These are phyloP conservation scores for Graphilbum sp. DNA, from an alignment of 2,329 filamentous ascomycete genomes.

Conservation along the genomic window DNA sequence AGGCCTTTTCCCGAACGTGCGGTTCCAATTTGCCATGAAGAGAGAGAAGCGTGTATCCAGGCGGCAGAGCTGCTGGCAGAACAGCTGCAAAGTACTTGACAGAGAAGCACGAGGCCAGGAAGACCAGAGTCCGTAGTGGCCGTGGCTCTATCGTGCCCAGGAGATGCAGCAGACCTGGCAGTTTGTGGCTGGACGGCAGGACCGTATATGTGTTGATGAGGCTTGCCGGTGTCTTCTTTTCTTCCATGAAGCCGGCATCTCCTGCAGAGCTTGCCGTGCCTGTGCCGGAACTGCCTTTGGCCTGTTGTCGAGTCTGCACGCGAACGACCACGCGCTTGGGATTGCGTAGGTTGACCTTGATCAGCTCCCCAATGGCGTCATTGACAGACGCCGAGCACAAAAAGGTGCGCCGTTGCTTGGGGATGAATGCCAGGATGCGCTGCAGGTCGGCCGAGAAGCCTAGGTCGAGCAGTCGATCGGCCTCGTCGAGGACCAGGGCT, in stretches of 20 bases:
- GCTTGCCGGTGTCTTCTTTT: slow-evolving; percentile 79
- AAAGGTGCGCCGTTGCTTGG: slow-evolving; percentile 85
- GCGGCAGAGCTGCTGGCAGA: slow-evolving; percentile 55
- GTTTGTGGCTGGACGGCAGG: slow-evolving; percentile 60
- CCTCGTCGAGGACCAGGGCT: slow-evolving; percentile 83
- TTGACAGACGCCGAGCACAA: slow-evolving; percentile 93
- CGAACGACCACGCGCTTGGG: slow-evolving; percentile 91
- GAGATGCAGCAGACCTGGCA: slow-evolving; percentile 57
- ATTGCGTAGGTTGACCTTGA: slow-evolving; percentile 80
- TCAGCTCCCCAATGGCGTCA: slow-evolving; percentile 84
- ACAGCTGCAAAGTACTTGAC: slow-evolving; percentile 88
- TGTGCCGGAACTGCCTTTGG: too few relatives aligned
- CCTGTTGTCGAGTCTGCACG: slow-evolving; percentile 47
- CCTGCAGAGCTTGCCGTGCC: too few relatives aligned
- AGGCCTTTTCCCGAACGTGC: slow-evolving; percentile 78
- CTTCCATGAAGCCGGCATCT: slow-evolving; percentile 31
- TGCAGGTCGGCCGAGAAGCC: slow-evolving; percentile 88
- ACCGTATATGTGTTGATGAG: slow-evolving; percentile 80
- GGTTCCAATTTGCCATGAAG: slow-evolving; percentile 86
- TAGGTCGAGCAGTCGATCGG: slow-evolving; percentile 78
- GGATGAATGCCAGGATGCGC: slow-evolving; percentile 65
- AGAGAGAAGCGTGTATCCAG: slow-evolving; percentile 54
- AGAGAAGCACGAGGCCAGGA: slow-evolving; percentile 82
- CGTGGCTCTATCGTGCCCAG: slow-evolving; percentile 52
- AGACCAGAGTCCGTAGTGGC: slow-evolving; percentile 77